Evolutionary conservation across 2,329 filamentous ascomycete species (phyloP).

Genomic region (Fusarium illudens): DNA sequence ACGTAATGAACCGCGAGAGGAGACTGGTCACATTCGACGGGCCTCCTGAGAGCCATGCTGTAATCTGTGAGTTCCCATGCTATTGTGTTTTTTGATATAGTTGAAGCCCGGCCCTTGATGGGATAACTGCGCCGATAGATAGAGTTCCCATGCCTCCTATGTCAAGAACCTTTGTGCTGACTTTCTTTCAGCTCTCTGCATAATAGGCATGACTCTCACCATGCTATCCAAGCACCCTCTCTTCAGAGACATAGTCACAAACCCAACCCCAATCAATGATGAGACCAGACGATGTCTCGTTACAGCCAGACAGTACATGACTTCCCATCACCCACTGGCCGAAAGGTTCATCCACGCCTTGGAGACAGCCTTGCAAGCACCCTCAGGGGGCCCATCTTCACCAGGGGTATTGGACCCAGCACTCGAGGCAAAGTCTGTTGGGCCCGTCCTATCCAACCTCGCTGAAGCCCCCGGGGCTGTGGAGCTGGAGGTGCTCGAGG

Average conservation of each 20-base stretch:
- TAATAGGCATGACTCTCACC: slow-evolving; percentile 38
- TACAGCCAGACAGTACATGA: slow-evolving; percentile 32
- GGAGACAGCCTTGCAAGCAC: slow-evolving; percentile 29
- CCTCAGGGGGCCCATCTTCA: slow-evolving; percentile 15
- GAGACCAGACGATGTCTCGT: slow-evolving; percentile 37
- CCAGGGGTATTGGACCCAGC: slow-evolving; percentile 31
- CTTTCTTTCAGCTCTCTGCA: slow-evolving; percentile 22
- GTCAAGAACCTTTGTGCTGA: slow-evolving; percentile 7
- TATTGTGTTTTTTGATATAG: accelerated
- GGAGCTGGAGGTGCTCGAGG: slow-evolving; percentile 36
- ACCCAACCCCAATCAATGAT: slow-evolving; percentile 22
- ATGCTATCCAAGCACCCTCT: slow-evolving; percentile 36
- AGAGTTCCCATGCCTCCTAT: accelerated
- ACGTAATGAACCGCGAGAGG: slow-evolving; percentile 33
- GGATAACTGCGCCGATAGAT: too few relatives aligned
- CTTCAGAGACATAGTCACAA: slow-evolving; percentile 30
- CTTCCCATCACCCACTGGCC: slow-evolving; percentile 9
- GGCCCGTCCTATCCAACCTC: slow-evolving; percentile 10
- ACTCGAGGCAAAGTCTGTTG: slow-evolving; percentile 23
- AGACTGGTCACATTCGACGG: slow-evolving; percentile 33
- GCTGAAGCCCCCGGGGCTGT: slow-evolving; percentile 12
- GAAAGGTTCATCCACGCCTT: slow-evolving; percentile 32
- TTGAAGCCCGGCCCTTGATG: too few relatives aligned
- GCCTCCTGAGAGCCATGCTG: slow-evolving; percentile 32
- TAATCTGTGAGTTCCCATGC: slow-evolving; percentile 29